Conservation (phyloP, 1,284 basidiomycete genomes). For the Leccinum subfulvum region DNA sequence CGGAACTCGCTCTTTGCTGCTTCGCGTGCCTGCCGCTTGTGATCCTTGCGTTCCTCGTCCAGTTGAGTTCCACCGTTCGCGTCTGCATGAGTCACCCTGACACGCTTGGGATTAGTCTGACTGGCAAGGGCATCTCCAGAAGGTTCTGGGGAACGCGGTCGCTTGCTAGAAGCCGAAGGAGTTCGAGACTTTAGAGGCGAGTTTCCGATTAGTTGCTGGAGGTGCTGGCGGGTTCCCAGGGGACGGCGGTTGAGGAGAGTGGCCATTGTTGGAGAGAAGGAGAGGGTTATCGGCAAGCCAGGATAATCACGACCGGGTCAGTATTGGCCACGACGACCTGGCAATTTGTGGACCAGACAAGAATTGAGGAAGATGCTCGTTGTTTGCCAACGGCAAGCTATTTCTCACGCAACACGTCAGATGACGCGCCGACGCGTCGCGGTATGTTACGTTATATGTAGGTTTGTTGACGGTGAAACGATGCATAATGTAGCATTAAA, state of each 20-base stretch:
- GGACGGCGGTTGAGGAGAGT: conserved; percentile 44
- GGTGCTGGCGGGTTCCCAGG: conserved; percentile 34
- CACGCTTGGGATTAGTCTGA: conserved; percentile 34
- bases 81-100: conserved; percentile 28
- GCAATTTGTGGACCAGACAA: background rate
- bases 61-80: conserved; percentile 15
- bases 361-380: conserved; percentile 9
- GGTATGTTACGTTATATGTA: background rate
- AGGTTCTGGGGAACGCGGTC: conserved; percentile 64
- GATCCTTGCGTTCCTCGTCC: conserved; percentile 39
- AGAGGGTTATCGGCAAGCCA: conserved; percentile 1
- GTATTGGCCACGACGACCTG: conserved; percentile 1
- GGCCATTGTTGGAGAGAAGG: conserved; percentile 32
- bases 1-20: conserved; percentile 72
- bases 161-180: conserved; percentile 42
- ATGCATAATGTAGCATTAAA: conserved; percentile 9
- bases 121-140: conserved; percentile 31
- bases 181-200: conserved; percentile 32
- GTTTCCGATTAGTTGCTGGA: conserved; percentile 34
- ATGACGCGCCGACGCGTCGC: conserved; percentile 26
- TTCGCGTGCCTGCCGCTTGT: conserved; percentile 50
- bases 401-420: conserved; percentile 30
- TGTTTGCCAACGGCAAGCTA: conserved; percentile 4
- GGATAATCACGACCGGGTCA: conserved; percentile 4
- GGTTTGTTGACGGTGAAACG: background rate